Evolutionary conservation across 1,139 yeast species (phyloP), one percentile per base, ranked within the genome.

Genomic region (Taphrina betulina): DNA sequence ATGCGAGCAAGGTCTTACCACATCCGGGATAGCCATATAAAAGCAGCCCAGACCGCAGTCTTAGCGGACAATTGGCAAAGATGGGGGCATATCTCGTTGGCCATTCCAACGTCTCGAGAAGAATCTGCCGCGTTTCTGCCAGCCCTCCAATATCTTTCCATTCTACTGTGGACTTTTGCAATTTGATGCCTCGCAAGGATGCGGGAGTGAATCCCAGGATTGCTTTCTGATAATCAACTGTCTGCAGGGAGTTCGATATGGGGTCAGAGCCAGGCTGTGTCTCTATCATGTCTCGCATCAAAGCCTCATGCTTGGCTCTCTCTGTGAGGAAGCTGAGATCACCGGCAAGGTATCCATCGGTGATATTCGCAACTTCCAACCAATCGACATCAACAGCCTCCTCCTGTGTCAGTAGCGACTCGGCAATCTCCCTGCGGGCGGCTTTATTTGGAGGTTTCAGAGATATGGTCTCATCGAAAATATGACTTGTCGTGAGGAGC

Each of bases 11-110:
- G 0, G 98, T 92, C 69, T 92, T 92, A 56, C 98, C 98, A 72
- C 98, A 92, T 3, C 98, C 98, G 0, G 98, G 98, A 66, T 87
- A 92, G 0, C 98, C 98, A 69, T 90, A 92, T 16, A 92, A 76
- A 53, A 92, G 73, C 33, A 92, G 79, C 56, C 98, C 98, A 0
- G 96, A 88, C 65, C 97, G 76, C 57, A 90, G 73, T 58, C 97
- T 73, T 53, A 92, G 72, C 0, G 97, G 96, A 66, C 95, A 87
- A 62, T 81, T 82, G 17, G 85, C 83, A 69, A 92, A 92, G 26
- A 92, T 87, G 2, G 97, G 96, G 0, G 96, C 95, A 67, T 90
- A 92, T 65, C 83, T 85, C 0, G 96, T 88, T 1, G 98, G 98
- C 97, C 97, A 90, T 67, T 92, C 97, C 36, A 92, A 71, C 0